phyloP scores from a whole-genome alignment of 768 basidiomycete species.

The Omphalotus guepiniiformis region DNA sequence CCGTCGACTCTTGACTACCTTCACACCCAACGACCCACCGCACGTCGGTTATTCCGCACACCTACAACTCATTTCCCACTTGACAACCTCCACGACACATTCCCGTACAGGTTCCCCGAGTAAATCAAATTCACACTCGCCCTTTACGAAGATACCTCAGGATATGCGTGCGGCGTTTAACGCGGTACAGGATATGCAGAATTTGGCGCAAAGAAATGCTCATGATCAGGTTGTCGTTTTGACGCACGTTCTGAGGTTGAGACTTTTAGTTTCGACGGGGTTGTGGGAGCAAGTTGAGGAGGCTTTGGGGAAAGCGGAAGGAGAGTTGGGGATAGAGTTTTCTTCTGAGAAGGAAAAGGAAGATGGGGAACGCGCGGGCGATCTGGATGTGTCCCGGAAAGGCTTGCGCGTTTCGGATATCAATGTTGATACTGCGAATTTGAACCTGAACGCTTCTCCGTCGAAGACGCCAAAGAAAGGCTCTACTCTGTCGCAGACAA shows the following conservation, averaged over 20 bases:
- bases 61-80: conserved; percentile 47
- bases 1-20: conserved; percentile 45
- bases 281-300: conserved; percentile 50
- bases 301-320: conserved; percentile 47
- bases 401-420: conserved; percentile 2
- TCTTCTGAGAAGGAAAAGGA: conserved; percentile 8
- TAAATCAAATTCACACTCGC: conserved; percentile 16
- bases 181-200: conserved; percentile 29
- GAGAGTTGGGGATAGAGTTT: conserved; percentile 38
- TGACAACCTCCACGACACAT: conserved; percentile 18
- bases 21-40: conserved; percentile 47
- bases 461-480: conserved; percentile 2
- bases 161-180: conserved; percentile 27
- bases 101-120: conserved; percentile 27
- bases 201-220: conserved; percentile 22
- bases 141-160: conserved; percentile 11
- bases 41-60: conserved; percentile 52
- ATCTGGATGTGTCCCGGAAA: conserved; percentile 4
- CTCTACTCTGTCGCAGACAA: not conserved
- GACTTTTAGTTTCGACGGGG: conserved; percentile 49
- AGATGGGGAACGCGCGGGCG: conserved; percentile 14
- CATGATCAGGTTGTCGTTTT: conserved; percentile 47
- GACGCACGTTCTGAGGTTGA: conserved; percentile 51
- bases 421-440: conserved; percentile 1
- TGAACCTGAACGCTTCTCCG: no score